Evolutionary conservation across 192 early-diverging fungal species (phyloP).

Genomic region (Piromyces finnis): DNA sequence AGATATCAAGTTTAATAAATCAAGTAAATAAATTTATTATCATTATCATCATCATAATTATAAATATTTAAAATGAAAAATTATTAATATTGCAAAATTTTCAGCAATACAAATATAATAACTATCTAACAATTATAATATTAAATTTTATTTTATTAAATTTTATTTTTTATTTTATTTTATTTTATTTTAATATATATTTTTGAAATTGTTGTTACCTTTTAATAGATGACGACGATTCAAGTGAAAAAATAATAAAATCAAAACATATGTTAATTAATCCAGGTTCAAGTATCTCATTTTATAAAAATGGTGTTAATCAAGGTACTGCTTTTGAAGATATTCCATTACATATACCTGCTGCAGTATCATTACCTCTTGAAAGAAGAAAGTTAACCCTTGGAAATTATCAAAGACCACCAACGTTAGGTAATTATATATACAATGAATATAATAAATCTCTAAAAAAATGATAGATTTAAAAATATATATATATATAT

Average conservation of each 20-base stretch:
- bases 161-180: neutral
- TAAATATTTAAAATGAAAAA: too few relatives aligned
- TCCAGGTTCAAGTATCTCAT: conserved; percentile 30
- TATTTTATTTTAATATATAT: neutral
- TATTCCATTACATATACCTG: conserved; percentile 21
- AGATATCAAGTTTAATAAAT: neutral
- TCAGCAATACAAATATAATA: too few relatives aligned
- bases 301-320: conserved; percentile 44
- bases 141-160: too few relatives aligned
- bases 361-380: neutral
- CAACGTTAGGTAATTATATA: neutral
- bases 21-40: neutral
- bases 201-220: neutral
- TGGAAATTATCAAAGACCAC: neutral
- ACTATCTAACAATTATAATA: too few relatives aligned
- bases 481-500: too few relatives aligned
- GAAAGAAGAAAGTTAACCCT: neutral
- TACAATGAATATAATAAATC: too few relatives aligned
- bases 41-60: too few relatives aligned
- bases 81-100: too few relatives aligned
- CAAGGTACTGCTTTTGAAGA: conserved; percentile 34
- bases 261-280: conserved; percentile 1
- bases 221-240: neutral
- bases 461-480: too few relatives aligned
- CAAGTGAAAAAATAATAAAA: neutral